These are phyloP conservation scores for Phycomyces nitens DNA, from an alignment of 192 early-diverging fungal species.

Conservation along the genomic window DNA sequence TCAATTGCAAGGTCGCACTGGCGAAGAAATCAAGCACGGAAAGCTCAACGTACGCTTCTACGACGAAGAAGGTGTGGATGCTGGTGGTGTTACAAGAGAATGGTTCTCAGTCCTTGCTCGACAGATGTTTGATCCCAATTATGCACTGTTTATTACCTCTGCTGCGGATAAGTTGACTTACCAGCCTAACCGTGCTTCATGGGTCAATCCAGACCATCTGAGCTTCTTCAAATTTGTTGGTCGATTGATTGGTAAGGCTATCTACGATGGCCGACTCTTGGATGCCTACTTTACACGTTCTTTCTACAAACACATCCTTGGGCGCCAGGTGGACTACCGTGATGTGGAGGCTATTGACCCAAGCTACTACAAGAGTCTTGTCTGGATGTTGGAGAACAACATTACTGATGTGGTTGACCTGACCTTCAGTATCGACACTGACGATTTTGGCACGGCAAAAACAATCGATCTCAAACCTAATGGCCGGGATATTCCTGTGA, in stretches of 20 bases:
- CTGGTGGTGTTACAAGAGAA: constrained; percentile 95
- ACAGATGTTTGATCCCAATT: constrained; percentile 98
- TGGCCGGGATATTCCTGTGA: constrained; percentile 86
- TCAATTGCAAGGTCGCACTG: constrained; percentile 84
- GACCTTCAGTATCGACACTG: constrained; percentile 90
- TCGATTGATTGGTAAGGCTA: constrained; percentile 98
- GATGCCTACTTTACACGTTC: constrained; percentile 98
- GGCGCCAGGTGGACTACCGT: constrained; percentile 88
- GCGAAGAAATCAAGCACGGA: constrained; percentile 91
- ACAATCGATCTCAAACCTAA: constrained; percentile 85
- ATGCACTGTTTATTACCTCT: constrained; percentile 96
- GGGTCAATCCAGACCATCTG: constrained; percentile 91
- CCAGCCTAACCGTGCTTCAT: constrained; percentile 93
- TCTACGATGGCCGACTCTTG: constrained; percentile 90
- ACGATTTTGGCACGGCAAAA: constrained; percentile 86
- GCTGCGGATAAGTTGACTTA: constrained; percentile 95
- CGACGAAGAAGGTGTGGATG: constrained; percentile 97
- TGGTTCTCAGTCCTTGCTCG: constrained; percentile 97
- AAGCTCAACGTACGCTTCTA: constrained; percentile 91
- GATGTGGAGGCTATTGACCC: constrained; percentile 98
- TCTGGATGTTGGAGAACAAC: constrained; percentile 97
- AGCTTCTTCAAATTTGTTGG: constrained; percentile 98
- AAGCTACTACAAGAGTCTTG: constrained; percentile 93
- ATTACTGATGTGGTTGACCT: constrained; percentile 93
- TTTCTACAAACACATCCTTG: constrained; percentile 97